Evolutionary conservation across 768 basidiomycete genomes (phyloP).

Genomic region (Rhodotorula paludigena): DNA sequence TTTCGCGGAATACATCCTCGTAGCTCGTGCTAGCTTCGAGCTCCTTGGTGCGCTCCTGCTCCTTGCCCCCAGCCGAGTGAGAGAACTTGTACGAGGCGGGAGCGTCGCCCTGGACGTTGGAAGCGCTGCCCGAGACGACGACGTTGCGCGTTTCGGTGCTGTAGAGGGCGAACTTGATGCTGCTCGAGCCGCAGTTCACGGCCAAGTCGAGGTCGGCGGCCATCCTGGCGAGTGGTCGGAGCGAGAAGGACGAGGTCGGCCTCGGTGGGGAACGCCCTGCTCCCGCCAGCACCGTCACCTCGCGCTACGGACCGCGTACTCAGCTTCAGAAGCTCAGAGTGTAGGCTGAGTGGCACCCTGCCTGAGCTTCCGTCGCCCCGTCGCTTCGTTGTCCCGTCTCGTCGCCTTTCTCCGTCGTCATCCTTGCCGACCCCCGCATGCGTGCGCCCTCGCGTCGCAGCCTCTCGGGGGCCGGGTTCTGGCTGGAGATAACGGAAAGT

Average conservation of each 20-base stretch:
- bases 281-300: not conserved
- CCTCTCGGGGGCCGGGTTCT: too few species aligned
- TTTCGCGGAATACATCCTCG: conserved; percentile 47
- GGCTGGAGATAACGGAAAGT: too few species aligned
- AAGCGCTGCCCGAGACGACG: conserved; percentile 26
- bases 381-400: too few species aligned
- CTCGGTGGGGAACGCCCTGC: too few species aligned
- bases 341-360: too few species aligned
- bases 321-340: too few species aligned
- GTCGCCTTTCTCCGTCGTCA: too few species aligned
- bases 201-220: conserved; percentile 41
- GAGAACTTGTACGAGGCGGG: conserved; percentile 15
- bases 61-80: not conserved
- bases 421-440: too few species aligned
- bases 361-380: too few species aligned
- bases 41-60: conserved; percentile 32
- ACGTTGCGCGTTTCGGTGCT: not conserved
- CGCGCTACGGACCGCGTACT: too few species aligned
- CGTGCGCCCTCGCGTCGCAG: too few species aligned
- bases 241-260: too few species aligned
- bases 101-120: conserved; percentile 24
- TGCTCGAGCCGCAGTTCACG: conserved; percentile 43
- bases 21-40: conserved; percentile 41
- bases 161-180: conserved; percentile 45
- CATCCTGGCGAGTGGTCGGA: conserved; percentile 34